phyloP scores from a whole-genome alignment of 345 rosid genomes.

The Eucalyptus globulus region DNA sequence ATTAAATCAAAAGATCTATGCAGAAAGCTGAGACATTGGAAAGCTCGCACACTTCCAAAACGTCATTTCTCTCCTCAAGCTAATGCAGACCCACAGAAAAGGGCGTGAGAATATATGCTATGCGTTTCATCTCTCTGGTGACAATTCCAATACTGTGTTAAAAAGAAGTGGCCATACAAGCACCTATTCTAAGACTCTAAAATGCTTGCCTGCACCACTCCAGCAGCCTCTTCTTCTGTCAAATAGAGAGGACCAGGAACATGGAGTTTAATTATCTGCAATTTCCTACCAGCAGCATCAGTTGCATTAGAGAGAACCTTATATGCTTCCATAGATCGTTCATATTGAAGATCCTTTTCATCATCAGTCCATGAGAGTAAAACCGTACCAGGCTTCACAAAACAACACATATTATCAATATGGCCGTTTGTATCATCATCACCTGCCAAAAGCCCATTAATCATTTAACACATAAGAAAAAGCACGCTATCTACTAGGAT shows the following conservation, averaged over 20 bases:
- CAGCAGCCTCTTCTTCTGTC: slow-evolving; percentile 83
- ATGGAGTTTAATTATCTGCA: slow-evolving; percentile 64
- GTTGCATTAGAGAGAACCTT: slow-evolving; percentile 39
- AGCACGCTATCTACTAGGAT: background rate
- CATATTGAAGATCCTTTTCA: slow-evolving; percentile 58
- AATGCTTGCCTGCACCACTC: slow-evolving; percentile 47
- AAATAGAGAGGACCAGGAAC: slow-evolving; percentile 80
- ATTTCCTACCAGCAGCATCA: slow-evolving; percentile 66
- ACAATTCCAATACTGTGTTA: background rate
- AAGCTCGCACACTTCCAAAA: background rate
- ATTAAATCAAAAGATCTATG: background rate
- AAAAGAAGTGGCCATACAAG: background rate
- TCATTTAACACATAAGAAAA: background rate
- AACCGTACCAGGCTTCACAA: slow-evolving; percentile 80
- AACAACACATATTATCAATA: slow-evolving; percentile 94
- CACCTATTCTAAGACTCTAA: background rate
- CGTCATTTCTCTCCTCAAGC: background rate
- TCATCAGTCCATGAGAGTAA: slow-evolving; percentile 78
- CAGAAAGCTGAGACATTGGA: background rate
- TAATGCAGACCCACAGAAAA: background rate
- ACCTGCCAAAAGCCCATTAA: slow-evolving; percentile 28
- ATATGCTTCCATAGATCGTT: slow-evolving; percentile 57
- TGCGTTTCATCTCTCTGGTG: background rate
- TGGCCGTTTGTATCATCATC: slow-evolving; percentile 99
- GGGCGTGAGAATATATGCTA: background rate